These are phyloP conservation scores for Aspergillus pseudoterreus DNA, from an alignment of 2,329 filamentous ascomycete species.

Conservation along the genomic window DNA sequence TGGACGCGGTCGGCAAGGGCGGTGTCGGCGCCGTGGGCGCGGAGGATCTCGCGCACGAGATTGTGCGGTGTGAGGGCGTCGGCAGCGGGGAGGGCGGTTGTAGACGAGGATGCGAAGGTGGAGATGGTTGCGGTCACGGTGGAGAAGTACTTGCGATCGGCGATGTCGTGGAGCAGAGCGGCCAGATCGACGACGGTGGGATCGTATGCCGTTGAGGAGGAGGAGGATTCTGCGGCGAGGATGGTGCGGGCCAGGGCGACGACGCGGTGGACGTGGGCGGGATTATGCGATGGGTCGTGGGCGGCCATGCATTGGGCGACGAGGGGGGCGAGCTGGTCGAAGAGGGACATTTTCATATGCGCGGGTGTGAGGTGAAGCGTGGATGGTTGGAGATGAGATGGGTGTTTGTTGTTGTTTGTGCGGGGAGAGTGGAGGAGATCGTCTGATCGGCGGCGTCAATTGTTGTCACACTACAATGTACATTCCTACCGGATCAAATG, in stretches of 20 bases:
- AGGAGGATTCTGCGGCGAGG: conserved; percentile 46
- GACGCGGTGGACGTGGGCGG: conserved; percentile 77
- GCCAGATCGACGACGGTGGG: conserved; percentile 61
- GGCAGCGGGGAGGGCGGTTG: not conserved
- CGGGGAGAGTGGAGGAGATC: not conserved
- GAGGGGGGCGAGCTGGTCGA: conserved; percentile 57
- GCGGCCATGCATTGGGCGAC: conserved; percentile 69
- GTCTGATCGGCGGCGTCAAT: not conserved
- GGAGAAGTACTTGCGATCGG: conserved; percentile 74
- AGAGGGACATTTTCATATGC: conserved; percentile 33
- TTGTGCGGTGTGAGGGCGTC: conserved; percentile 18
- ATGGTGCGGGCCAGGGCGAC: conserved; percentile 68
- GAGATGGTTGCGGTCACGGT: conserved; percentile 22
- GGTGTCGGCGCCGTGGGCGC: conserved; percentile 48
- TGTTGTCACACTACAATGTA: no score
- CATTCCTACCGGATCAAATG: not conserved
- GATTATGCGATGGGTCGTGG: conserved; percentile 83
- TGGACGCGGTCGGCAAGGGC: conserved; percentile 65
- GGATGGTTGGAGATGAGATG: not conserved
- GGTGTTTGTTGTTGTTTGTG: not conserved
- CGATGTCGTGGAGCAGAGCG: conserved; percentile 81
- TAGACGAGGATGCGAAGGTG: not conserved
- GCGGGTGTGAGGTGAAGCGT: not conserved
- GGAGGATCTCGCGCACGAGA: conserved; percentile 26
- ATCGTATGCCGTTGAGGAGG: conserved; percentile 43